Percentiles rank a stretch among this genome's conserved stretches.
Conservation (phyloP, 805 yeast species). For the Saccharomycopsis babjevae region DNA sequence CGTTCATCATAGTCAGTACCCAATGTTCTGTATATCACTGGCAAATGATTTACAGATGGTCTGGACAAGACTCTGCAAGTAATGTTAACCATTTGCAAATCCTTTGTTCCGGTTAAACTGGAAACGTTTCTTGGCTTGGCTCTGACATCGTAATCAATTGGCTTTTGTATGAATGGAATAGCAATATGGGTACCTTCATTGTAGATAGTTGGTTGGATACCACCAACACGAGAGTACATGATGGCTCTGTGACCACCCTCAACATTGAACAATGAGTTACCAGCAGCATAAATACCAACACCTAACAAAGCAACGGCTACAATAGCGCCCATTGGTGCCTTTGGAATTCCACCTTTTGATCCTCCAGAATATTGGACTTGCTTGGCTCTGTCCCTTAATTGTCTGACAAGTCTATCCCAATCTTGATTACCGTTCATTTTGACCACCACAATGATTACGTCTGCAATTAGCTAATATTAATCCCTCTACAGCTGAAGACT, state of each 20-base stretch:
- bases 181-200: constrained; percentile 93
- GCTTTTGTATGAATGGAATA: constrained; percentile 91
- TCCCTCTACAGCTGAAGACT: too few relatives aligned
- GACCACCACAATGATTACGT: background rate
- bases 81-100: constrained; percentile 96
- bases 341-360: constrained; percentile 18
- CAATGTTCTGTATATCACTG: constrained; percentile 80
- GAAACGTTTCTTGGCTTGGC: constrained; percentile 96
- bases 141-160: constrained; percentile 86
- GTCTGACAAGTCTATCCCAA: constrained; percentile 32
- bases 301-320: constrained; percentile 53
- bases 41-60: constrained; percentile 72
- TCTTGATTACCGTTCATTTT: constrained; percentile 20
- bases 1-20: constrained; percentile 96
- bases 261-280: constrained; percentile 65
- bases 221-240: constrained; percentile 77
- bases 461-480: too few relatives aligned
- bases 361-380: constrained; percentile 23
- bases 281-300: constrained; percentile 43
- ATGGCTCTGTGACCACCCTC: constrained; percentile 99
- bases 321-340: constrained; percentile 45
- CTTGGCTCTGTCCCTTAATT: constrained; percentile 29
- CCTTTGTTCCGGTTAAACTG: constrained; percentile 95
- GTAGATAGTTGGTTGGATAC: constrained; percentile 74
- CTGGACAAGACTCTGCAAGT: constrained; percentile 96